Percentiles rank a stretch among this genome's conserved stretches.
Evolutionary conservation across 257 asterid genomes (phyloP).

Genomic region (Jacaranda mimosifolia): DNA sequence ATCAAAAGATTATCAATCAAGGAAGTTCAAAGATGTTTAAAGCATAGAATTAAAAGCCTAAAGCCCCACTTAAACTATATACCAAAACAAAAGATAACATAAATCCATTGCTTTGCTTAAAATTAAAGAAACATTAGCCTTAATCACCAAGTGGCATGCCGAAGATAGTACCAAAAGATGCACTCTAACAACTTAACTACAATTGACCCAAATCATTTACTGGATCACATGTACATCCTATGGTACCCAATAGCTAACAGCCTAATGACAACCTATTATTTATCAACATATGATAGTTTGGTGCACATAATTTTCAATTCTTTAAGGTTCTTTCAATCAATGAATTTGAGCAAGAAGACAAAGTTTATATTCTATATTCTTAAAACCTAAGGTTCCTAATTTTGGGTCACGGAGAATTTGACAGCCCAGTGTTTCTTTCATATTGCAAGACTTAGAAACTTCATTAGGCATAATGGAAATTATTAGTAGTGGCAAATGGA

Average conservation of each 20-base stretch:
- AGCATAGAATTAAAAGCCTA: not conserved
- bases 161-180: not conserved
- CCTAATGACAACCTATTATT: constrained; percentile 28
- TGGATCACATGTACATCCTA: not conserved
- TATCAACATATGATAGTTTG: constrained; percentile 9
- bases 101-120: constrained; percentile 35
- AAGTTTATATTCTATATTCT: not conserved
- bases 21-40: not conserved
- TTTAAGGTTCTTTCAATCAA: not conserved
- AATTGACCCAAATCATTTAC: not conserved
- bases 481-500: too few relatives aligned
- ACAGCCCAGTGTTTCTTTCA: too few relatives aligned
- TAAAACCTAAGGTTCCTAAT: too few relatives aligned
- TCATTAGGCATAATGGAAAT: too few relatives aligned
- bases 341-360: constrained; percentile 3
- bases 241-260: not conserved
- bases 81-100: not conserved
- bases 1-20: constrained; percentile 1
- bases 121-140: constrained; percentile 25
- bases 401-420: too few relatives aligned
- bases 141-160: constrained; percentile 5
- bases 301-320: constrained; percentile 4
- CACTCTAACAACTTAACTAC: constrained; percentile 6
- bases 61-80: constrained; percentile 6
- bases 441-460: too few relatives aligned